Base-by-base conservation (phyloP, 2,329 filamentous ascomycete species). In the Chrysoporthe cubensis region DNA sequence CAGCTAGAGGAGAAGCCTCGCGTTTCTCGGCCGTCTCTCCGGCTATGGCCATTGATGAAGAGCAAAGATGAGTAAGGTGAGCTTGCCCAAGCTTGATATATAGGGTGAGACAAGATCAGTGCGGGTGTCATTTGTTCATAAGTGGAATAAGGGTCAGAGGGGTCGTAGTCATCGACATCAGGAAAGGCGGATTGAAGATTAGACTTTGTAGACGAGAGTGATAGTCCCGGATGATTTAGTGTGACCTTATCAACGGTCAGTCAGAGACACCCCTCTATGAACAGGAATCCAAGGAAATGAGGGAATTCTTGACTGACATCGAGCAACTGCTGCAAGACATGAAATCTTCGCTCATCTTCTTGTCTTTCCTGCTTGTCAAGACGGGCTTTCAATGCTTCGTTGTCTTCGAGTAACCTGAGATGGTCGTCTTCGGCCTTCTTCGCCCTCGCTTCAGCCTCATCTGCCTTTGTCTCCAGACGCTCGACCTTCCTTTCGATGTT, bases 11-110 rank as follows among this genome's bases (percentile, higher is more conserved):
- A 7, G 26, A 57, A 13, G 16, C 52, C 52, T 4, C 40, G 26
- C 16, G 7, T 26, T 8, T 56, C 40, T 16, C 62, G 62, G 16
- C 62, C 62, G 7, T 64, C 62, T 18, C 21, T 16, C 16, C 21
- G 42, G 37, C 52, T 64, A 9, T 37, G 9, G 26, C 62, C 52
- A 21, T 64, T 32, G 54, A 64, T 64, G 62, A 57, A 64, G 21
- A 64, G 40, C 26, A 64, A 18, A 37, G 62, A 42, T 1, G 62
- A 48, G 11, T 21, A 18, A 44, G 52, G 42, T 3, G 37, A 18
- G 21, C 57, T 40, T 13, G 9, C 14, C 62, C 62, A 64, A 6
- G 50, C 50, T 46, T 34, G 16, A 42, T 58, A 64, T 13, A 5
- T 46, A 16, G 16, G 50, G 14, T 64, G 50, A 1, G 40, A 37